Evolutionary conservation across 192 early-diverging fungal genomes (phyloP).

Genomic region (Umbelopsis vinacea): DNA sequence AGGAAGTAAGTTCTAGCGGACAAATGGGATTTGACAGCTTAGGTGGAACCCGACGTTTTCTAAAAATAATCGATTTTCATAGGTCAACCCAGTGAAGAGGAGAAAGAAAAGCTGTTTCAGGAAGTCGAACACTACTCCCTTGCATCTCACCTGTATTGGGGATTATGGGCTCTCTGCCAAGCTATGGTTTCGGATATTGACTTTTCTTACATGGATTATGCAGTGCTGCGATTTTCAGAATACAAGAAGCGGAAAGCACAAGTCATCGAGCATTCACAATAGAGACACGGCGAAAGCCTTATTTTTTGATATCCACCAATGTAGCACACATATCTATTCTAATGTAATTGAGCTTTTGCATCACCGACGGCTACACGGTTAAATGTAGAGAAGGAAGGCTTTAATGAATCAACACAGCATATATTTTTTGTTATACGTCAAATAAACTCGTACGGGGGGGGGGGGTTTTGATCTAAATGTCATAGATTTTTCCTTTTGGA

Average conservation of each 20-base stretch:
- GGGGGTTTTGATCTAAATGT: background rate
- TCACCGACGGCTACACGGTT: background rate
- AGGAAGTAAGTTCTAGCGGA: conserved; percentile 36
- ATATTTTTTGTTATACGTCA: too few relatives aligned
- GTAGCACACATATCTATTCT: background rate
- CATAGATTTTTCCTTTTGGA: background rate
- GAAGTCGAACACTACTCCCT: conserved; percentile 86
- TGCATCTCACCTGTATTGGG: conserved; percentile 95
- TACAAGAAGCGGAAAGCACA: conserved; percentile 65
- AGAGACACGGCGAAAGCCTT: background rate
- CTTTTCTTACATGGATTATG: conserved; percentile 95
- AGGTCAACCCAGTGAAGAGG: conserved; percentile 43
- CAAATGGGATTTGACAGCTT: too few relatives aligned
- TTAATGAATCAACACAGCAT: too few relatives aligned
- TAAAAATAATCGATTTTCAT: conserved; percentile 12
- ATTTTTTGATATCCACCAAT: conserved; percentile 20
- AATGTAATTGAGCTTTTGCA: background rate
- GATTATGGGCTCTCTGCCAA: conserved; percentile 79
- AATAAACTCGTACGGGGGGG: too few relatives aligned
- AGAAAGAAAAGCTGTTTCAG: conserved; percentile 64
- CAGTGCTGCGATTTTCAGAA: conserved; percentile 77
- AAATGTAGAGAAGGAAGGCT: too few relatives aligned
- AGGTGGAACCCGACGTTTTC: too few relatives aligned
- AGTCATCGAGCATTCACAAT: conserved; percentile 35
- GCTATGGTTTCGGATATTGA: conserved; percentile 89